Evolutionary conservation across 495 filamentous ascomycete species (phyloP), one percentile per base, ranked within the genome.

Genomic region (Lasiosphaeriaceae sp.): DNA sequence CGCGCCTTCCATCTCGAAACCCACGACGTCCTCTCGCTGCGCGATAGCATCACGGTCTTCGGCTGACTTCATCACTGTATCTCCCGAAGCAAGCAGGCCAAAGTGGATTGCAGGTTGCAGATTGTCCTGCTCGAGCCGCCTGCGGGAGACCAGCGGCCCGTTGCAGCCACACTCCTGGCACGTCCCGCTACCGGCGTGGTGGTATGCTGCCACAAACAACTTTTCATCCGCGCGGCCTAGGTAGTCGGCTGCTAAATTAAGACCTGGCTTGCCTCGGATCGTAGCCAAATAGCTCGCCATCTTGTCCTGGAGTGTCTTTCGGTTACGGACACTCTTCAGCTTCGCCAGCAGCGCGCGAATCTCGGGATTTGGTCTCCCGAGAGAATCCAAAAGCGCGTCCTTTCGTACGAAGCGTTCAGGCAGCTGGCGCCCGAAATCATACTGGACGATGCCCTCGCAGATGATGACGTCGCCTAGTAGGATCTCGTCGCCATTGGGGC

Each of bases 1-100:
- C 4, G 76, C 73, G 0, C 70, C 75, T 56, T 77, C 74, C 73
- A 77, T 78, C 51, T 78, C 74, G 37, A 78, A 75, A 9, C 62
- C 72, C 47, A 76, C 68, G 6, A 76, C 54, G 5, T 62, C 24
- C 9, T 43, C 3, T 11, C 37, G 16, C 0, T 11, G 6, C 2
- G 63, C 62, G 12, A 71, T 50, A 7, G 52, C 29, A 43, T 72
- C 70, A 7, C 71, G 64, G 45, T 62, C 23, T 8, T 53, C 9
- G 0, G 61, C 68, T 2, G 61, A 66, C 41, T 61, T 66, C 58
- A 73, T 67, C 8, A 70, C 63, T 11, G 50, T 57, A 31, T 73
- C 68, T 11, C 70, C 65, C 22, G 63, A 68, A 12, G 58, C 62
- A 17, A 70, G 50, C 1, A 45, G 26, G 2, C 70, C 70, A 48